Base-by-base conservation (phyloP, 306 rosid species). In the Astragalus glycyphyllos region DNA sequence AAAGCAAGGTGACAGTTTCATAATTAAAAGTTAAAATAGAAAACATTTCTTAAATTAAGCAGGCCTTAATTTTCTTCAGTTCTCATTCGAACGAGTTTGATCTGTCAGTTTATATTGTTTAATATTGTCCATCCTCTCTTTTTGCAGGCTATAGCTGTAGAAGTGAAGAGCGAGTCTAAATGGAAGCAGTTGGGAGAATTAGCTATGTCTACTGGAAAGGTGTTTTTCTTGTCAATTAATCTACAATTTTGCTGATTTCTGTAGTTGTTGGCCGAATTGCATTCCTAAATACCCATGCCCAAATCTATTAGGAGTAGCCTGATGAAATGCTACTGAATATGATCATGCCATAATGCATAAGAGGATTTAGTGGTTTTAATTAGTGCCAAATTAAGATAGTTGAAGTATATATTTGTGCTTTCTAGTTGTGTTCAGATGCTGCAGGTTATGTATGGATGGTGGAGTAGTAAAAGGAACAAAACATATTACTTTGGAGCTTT, bases 141-240 rank as follows among this genome's bases (percentile, higher is more conserved):
- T 68, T 57, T 75, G 49, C 82, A 95, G 99, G 81, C 77, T 75
- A 95, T 95, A 80, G 99, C 99, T 14, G 74, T 89, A 15, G 96
- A 81, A 77, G 96, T 84, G 84, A 91, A 91, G 62, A 89, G 91
- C 34, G 97, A 95, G 79, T 79, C 97, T 62, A 95, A 95, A 84
- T 95, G 99, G 99, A 95, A 87, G 89, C 99, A 91, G 85, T 82
- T 95, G 84, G 99, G 99, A 77, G 99, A 91, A 78, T 84, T 95
- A 65, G 97, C 99, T 5, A 95, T 95, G 97, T 95, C 99, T 58
- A 82, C 84, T 35, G 97, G 99, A 77, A 89, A 89, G 90, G 99
- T 91, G 74, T 55, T 62, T 41, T 69, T 58, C 69, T 17, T 42
- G 10, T 53, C 32, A 57, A 53, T 65, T 49, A 38, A 1, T 50